A percentile compares a stretch with the other conserved stretches of the same genome.
Evolutionary conservation across 768 basidiomycete genomes (phyloP).

Genomic region (Suillus subluteus): DNA sequence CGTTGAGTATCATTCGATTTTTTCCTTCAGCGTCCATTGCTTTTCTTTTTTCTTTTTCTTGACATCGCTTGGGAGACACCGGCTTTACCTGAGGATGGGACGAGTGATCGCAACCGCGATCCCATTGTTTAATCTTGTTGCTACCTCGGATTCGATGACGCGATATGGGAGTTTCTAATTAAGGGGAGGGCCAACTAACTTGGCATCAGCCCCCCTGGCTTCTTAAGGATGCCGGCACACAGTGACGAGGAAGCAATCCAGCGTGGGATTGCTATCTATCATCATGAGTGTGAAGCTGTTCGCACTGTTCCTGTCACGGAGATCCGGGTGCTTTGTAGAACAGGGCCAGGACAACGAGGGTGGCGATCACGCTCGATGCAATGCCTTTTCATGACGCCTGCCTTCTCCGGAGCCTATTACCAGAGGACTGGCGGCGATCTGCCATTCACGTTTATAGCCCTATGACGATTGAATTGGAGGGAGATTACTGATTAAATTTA

Average conservation of each 20-base stretch:
- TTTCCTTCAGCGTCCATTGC: not conserved
- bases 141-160: conserved; percentile 8
- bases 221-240: conserved; percentile 2
- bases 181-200: not conserved
- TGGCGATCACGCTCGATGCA: conserved; percentile 9
- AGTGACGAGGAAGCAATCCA: conserved; percentile 1
- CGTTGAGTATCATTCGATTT: conserved; percentile 45
- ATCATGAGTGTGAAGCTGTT: not conserved
- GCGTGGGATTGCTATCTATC: conserved; percentile 2
- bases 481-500: conserved; percentile 36
- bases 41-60: not conserved
- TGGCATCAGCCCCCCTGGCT: not conserved
- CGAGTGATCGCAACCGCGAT: conserved; percentile 12
- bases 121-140: conserved; percentile 9
- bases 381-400: conserved; percentile 10
- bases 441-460: conserved; percentile 17
- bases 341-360: conserved; percentile 12
- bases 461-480: conserved; percentile 15
- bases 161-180: not conserved
- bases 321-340: conserved; percentile 1
- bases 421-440: conserved; percentile 2
- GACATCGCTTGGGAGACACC: conserved; percentile 6
- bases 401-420: conserved; percentile 11
- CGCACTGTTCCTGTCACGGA: conserved; percentile 9
- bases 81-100: not conserved